These are phyloP conservation scores for Pseudonitzschia delicatissima DNA, from an alignment of 108 stramenopile genomes.

Conservation along the genomic window DNA sequence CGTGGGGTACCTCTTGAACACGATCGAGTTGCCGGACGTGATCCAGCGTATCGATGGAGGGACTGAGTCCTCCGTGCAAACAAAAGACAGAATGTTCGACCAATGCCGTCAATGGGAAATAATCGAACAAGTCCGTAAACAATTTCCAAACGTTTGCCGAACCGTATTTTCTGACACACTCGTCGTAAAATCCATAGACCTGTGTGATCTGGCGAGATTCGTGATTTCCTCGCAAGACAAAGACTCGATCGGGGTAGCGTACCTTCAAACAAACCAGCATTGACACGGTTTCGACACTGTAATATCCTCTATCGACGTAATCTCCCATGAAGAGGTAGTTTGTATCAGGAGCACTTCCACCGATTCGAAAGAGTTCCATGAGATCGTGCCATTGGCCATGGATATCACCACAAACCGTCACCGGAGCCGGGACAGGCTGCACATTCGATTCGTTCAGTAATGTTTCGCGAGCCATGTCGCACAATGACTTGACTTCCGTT, in stretches of 20 bases:
- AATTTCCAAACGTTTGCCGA: constrained; percentile 97
- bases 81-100: constrained; percentile 96
- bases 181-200: constrained; percentile 99
- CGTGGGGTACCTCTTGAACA: constrained; percentile 96
- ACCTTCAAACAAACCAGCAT: constrained; percentile 95
- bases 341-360: constrained; percentile 93
- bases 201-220: constrained; percentile 94
- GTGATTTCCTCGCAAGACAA: constrained; percentile 94
- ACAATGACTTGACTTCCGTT: constrained; percentile 78
- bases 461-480: constrained; percentile 82
- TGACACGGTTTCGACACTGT: constrained; percentile 95
- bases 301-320: constrained; percentile 98
- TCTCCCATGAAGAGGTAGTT: constrained; percentile 99
- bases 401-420: constrained; percentile 91
- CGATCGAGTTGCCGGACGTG: constrained; percentile 95
- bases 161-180: constrained; percentile 98
- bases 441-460: constrained; percentile 85
- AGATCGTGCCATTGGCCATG: constrained; percentile 95
- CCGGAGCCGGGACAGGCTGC: constrained; percentile 87
- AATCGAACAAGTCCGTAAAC: constrained; percentile 97
- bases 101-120: constrained; percentile 93
- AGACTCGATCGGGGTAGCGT: constrained; percentile 91
- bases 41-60: constrained; percentile 93
- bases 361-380: constrained; percentile 91
- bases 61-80: constrained; percentile 95